phyloP scores from a whole-genome alignment of 2,329 filamentous ascomycete genomes.

The Aspergillus pseudonomiae region DNA sequence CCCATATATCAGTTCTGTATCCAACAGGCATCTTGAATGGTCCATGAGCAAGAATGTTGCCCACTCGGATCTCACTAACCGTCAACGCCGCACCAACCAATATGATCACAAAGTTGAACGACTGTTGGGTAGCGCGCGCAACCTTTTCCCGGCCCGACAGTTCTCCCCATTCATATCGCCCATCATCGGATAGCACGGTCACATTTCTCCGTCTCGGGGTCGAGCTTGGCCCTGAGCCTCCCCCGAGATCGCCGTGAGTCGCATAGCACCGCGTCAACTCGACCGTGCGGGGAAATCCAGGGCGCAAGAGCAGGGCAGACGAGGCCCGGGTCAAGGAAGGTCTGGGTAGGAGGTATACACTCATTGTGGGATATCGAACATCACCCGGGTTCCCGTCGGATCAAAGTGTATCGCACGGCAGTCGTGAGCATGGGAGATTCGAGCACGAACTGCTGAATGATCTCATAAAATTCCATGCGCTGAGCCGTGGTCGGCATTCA shows the following conservation, averaged over 20 bases:
- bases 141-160: slow-evolving; percentile 77
- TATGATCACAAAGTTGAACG: slow-evolving; percentile 82
- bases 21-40: not conserved
- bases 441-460: not conserved
- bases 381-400: slow-evolving; percentile 22
- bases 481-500: not conserved
- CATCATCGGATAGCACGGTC: slow-evolving; percentile 84
- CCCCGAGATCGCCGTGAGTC: slow-evolving; percentile 55
- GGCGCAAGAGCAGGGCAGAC: slow-evolving; percentile 33
- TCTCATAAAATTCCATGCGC: not conserved
- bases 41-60: not conserved
- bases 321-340: slow-evolving; percentile 22
- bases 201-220: slow-evolving; percentile 62
- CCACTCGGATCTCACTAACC: slow-evolving; percentile 49
- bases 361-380: slow-evolving; percentile 25
- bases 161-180: slow-evolving; percentile 77
- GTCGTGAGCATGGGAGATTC: slow-evolving; percentile 8
- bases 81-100: slow-evolving; percentile 75
- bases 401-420: slow-evolving; percentile 2
- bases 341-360: slow-evolving; percentile 27
- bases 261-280: slow-evolving; percentile 56
- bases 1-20: not conserved
- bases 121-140: slow-evolving; percentile 83
- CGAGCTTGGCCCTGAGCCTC: slow-evolving; percentile 41
- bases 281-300: slow-evolving; percentile 37